A percentile compares a stretch with the other conserved stretches of the same genome.
Conservation (phyloP, 805 yeast species). For the Nakazawaea anatomiae region DNA sequence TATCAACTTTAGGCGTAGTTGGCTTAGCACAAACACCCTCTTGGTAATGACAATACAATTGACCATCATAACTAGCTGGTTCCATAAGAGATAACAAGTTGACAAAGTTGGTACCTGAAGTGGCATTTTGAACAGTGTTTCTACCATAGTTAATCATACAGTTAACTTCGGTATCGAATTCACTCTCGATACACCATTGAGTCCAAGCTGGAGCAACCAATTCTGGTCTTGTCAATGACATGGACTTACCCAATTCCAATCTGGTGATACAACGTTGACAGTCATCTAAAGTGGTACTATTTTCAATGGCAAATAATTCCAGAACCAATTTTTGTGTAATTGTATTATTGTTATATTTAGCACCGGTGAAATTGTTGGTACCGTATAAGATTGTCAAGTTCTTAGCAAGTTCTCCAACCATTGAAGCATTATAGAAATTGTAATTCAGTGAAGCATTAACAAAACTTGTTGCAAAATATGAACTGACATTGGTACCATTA, state of each 20-base stretch:
- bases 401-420: neutral
- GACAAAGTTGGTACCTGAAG: constrained; percentile 41
- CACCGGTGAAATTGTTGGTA: neutral
- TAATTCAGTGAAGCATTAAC: neutral
- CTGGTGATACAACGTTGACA: constrained; percentile 32
- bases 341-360: neutral
- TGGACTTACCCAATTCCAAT: constrained; percentile 29
- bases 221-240: constrained; percentile 33
- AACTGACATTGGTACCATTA: neutral
- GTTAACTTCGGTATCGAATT: constrained; percentile 16
- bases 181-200: constrained; percentile 36
- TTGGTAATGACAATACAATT: constrained; percentile 54
- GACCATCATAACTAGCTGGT: constrained; percentile 48
- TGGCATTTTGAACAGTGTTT: constrained; percentile 29
- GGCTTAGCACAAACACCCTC: constrained; percentile 50
- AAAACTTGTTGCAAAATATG: neutral
- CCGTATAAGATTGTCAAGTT: neutral
- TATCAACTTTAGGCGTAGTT: constrained; percentile 41
- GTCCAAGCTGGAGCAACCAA: constrained; percentile 33
- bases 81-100: constrained; percentile 46
- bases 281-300: neutral
- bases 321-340: neutral
- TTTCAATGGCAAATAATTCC: neutral
- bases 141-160: constrained; percentile 30
- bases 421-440: neutral